Base-by-base conservation (phyloP, 768 basidiomycete genomes). In the Dacryopinax primogenitus region DNA sequence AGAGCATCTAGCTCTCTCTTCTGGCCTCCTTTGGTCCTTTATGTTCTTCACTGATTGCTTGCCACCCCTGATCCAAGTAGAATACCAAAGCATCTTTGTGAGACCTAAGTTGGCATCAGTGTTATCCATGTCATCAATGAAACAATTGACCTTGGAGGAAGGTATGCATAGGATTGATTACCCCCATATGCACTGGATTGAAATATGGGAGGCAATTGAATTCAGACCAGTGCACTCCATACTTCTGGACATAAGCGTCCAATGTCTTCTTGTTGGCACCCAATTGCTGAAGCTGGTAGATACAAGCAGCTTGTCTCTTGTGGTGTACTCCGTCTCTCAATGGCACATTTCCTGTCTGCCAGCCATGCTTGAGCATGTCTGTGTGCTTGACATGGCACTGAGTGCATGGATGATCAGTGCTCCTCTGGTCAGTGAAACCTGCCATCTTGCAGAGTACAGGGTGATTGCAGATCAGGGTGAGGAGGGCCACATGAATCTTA, bases 391-490 rank as follows among this genome's bases (percentile, higher is more conserved):
- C 70, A 12, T 63, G 58, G 64, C 74, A 75, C 45, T 72, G 70
- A 0, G 71, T 58, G 62, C 74, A 75, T 6, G 72, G 73, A 30
- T 68, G 66, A 4, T 62, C 44, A 0, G 64, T 70, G 63, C 74
- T 73, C 4, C 63, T 21, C 26, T 75, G 71, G 41, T 74, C 72
- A 3, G 72, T 70, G 39, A 71, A 72, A 0, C 74, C 70, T 21
- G 64, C 66, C 12, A 74, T 62, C 58, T 74, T 73, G 37, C 68
- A 70, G 70, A 73, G 69, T 0, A 73, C 73, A 0, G 73, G 73
- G 45, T 75, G 72, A 51, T 75, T 74, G 13, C 72, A 73, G 4
- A 76, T 68, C 13, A 75, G 68, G 1, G 47, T 71, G 30, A 75
- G 45, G 4, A 74, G 64, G 3, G 68, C 69, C 12, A 72, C 71